Evolutionary conservation across 2,329 filamentous ascomycete genomes (phyloP).

Genomic region (Epichloe typhina): DNA sequence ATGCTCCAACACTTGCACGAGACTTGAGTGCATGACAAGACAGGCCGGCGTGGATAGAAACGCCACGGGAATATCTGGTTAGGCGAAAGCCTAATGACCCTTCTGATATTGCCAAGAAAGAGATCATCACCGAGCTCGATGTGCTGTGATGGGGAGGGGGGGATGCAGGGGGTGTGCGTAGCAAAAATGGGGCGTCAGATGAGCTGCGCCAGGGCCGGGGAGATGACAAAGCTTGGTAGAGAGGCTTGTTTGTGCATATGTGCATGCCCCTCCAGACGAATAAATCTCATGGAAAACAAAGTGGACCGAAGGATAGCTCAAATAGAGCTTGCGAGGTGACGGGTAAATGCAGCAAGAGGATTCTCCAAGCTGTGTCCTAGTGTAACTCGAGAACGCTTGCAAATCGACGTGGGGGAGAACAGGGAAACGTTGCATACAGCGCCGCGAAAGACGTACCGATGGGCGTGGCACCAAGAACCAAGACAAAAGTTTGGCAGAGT

Average conservation of each 20-base stretch:
- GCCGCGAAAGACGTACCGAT: conserved; percentile 1
- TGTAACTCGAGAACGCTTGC: neutral
- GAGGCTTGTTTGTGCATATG: neutral
- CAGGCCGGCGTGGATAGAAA: neutral
- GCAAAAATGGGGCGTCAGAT: neutral
- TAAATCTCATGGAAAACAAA: neutral
- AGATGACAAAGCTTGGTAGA: neutral
- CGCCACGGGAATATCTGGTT: neutral
- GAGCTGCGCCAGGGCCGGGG: neutral
- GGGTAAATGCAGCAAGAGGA: neutral
- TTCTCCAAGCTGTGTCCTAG: neutral
- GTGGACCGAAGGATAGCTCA: neutral
- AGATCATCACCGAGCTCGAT: neutral
- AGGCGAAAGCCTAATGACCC: neutral
- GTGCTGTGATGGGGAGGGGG: neutral
- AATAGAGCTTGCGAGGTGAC: neutral
- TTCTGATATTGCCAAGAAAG: neutral
- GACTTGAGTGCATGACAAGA: conserved; percentile 5
- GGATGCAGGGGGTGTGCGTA: neutral
- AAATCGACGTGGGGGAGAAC: neutral
- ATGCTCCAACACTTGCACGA: conserved; percentile 5
- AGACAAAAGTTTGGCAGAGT: neutral
- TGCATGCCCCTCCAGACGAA: neutral
- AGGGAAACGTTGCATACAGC: neutral
- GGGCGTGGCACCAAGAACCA: neutral